A percentile compares a stretch with the other conserved stretches of the same genome.
These are phyloP conservation scores for Phylloporus sp. DNA, from an alignment of 768 basidiomycete species.

Conservation along the genomic window DNA sequence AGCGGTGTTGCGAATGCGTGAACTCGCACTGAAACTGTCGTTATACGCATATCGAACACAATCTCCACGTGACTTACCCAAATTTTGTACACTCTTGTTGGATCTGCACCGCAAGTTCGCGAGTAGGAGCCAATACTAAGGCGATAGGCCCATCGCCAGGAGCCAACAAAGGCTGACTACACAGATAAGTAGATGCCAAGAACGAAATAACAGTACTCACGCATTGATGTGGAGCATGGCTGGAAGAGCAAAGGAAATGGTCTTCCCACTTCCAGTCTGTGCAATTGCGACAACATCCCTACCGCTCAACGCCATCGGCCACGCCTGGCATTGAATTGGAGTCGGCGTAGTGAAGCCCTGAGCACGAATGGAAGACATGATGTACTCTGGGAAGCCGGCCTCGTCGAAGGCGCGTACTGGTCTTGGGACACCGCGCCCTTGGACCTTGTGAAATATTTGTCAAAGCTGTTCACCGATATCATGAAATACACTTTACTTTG, in stretches of 20 bases:
- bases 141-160: constrained; percentile 98
- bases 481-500: constrained; percentile 46
- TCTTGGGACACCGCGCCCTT: constrained; percentile 83
- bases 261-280: constrained; percentile 98
- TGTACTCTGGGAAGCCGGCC: constrained; percentile 93
- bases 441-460: constrained; percentile 50
- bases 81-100: constrained; percentile 99
- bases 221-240: constrained; percentile 99
- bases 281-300: constrained; percentile 95
- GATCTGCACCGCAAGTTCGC: constrained; percentile 98
- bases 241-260: constrained; percentile 95
- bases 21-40: constrained; percentile 58
- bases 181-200: constrained; percentile 3
- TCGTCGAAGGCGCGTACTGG: constrained; percentile 93
- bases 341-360: constrained; percentile 92
- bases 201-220: constrained; percentile 41
- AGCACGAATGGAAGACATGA: constrained; percentile 88
- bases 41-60: background rate
- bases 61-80: constrained; percentile 51
- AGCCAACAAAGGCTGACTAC: constrained; percentile 83
- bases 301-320: constrained; percentile 97
- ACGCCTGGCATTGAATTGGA: constrained; percentile 97
- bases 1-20: constrained; percentile 96
- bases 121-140: constrained; percentile 93
- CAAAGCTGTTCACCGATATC: background rate